Base-by-base conservation (phyloP, 805 yeast genomes). In the Metschnikowia drakensbergensis region DNA sequence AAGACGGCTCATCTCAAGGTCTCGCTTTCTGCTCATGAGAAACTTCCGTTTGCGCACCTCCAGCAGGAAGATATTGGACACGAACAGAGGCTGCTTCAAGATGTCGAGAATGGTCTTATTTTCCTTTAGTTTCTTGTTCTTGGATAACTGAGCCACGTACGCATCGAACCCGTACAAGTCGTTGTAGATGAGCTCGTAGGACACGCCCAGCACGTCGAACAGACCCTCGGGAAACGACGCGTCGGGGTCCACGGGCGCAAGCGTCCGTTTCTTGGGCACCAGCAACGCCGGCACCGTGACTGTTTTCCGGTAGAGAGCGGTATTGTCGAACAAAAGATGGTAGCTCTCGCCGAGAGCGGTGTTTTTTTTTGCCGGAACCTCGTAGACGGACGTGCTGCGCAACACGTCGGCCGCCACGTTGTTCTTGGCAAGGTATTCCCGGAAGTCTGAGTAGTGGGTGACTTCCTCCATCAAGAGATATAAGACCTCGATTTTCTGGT, bases 1-100 rank as follows among this genome's bases (percentile, higher is more conserved):
- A 47, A 87, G 63, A 23, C 76, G 77, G 42, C 79, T 80, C 75
- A 86, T 73, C 54, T 85, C 83, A 40, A 79, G 75, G 48, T 83
- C 88, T 60, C 80, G 83, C 55, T 75, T 79, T 56, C 86, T 70
- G 53, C 79, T 79, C 28, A 76, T 61, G 13, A 81, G 68, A 50
- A 74, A 75, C 56, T 74, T 78, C 53, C 88, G 68, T 55, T 80
- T 80, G 49, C 72, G 75, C 35, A 79, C 54, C 58, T 83, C 88
- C 49, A 70, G 72, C 6, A 55, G 54, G 36, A 60, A 64, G 3
- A 66, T 51, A 11, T 53, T 44, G 27, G 66, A 66, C 4, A 66
- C 45, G 8, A 57, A 48, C n/a, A 33, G 49, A 7, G 51, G 46
- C 28, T 50, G 47, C 17, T 50, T 40, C 35, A 67, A 37, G 11